Conservation (phyloP, 2,329 filamentous ascomycete species). For the Aspergillus felis region DNA sequence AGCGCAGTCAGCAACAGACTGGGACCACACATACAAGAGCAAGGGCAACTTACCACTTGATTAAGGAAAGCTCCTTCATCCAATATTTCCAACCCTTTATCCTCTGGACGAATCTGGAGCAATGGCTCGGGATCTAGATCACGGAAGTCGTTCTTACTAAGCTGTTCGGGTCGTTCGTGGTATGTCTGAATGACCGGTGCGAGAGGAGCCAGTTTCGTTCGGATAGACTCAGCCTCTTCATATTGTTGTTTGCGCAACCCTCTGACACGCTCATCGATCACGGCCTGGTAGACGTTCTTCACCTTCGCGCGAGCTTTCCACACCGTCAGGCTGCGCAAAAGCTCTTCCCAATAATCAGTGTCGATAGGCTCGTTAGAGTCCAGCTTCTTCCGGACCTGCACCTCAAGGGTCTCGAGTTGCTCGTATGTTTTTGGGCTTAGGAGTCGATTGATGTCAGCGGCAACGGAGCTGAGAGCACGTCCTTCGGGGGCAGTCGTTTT, state of each 20-base stretch:
- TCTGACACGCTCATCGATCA: conserved; percentile 66
- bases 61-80: conserved; percentile 58
- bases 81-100: conserved; percentile 57
- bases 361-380: conserved; percentile 88
- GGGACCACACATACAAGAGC: not conserved
- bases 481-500: conserved; percentile 64
- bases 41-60: conserved; percentile 45
- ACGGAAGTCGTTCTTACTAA: conserved; percentile 37
- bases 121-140: conserved; percentile 62
- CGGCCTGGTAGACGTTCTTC: conserved; percentile 70
- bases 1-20: conserved; percentile 8
- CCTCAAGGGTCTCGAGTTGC: conserved; percentile 81
- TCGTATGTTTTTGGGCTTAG: conserved; percentile 79
- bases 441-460: conserved; percentile 82
- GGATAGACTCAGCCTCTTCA: conserved; percentile 59
- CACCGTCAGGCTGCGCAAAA: conserved; percentile 76
- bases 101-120: conserved; percentile 60
- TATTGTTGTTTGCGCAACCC: conserved; percentile 64
- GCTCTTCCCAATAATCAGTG: conserved; percentile 94
- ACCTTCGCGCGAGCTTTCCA: conserved; percentile 91
- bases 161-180: not conserved
- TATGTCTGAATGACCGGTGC: conserved; percentile 35
- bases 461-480: conserved; percentile 75
- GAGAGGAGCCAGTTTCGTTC: conserved; percentile 50
- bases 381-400: conserved; percentile 81